phyloP scores from a whole-genome alignment of 176 grass and related monocot genomes.

The Rhynchospora breviuscula region DNA sequence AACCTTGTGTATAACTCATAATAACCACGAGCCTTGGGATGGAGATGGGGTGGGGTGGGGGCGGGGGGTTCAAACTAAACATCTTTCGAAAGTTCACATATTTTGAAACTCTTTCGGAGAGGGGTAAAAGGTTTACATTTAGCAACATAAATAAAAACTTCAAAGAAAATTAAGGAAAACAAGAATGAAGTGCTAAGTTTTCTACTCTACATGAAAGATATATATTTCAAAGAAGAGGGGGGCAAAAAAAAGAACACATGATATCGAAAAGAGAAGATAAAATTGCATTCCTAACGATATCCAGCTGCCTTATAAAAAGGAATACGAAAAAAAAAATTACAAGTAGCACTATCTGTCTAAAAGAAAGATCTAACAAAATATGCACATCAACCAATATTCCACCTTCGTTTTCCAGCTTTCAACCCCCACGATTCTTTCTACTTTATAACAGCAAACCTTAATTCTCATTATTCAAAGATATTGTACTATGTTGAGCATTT shows the following conservation, averaged over 20 bases:
- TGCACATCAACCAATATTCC: background rate
- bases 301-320: background rate
- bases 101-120: too few relatives aligned
- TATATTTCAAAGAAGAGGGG: too few relatives aligned
- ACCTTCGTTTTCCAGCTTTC: background rate
- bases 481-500: background rate
- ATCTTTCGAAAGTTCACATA: too few relatives aligned
- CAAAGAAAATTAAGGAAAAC: too few relatives aligned
- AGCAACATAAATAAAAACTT: background rate
- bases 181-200: background rate
- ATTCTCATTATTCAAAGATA: background rate
- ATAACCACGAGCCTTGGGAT: background rate
- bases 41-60: too few relatives aligned
- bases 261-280: background rate
- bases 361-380: background rate
- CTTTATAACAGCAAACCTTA: background rate
- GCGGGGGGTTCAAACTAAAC: too few relatives aligned
- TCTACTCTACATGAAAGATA: background rate
- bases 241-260: background rate
- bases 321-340: background rate
- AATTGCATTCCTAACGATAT: background rate
- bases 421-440: background rate
- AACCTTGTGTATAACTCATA: background rate
- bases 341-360: background rate
- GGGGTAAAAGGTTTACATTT: background rate